Base-by-base conservation (phyloP, 2,329 filamentous ascomycete species). In the Trichophyton equinum region DNA sequence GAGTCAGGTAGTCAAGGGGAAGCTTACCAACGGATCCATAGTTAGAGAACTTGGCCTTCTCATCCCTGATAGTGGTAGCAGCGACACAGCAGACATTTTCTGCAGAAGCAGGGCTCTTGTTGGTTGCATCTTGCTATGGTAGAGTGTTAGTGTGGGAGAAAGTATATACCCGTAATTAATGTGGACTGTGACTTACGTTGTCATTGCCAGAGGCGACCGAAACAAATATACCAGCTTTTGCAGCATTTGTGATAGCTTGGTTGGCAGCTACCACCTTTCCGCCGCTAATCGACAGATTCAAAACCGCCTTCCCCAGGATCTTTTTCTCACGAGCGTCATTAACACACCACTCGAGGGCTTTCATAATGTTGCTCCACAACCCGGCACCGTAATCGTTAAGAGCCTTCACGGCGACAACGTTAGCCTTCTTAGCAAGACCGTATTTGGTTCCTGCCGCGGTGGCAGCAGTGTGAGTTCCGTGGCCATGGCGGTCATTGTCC, bases 351-450 rank as follows among this genome's bases (percentile, higher is more conserved):
- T 72, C 67, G 67, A 82, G 79, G 15, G 78, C 81, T 22, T 74
- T 69, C 63, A 83, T 75, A 63, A 79, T 78, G 65, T 75, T 73
- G 27, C 73, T 71, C 57, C 72, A 73, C n/a, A 72, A 75, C 33
- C 79, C 79, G 49, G 72, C 72, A 51, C 77, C 77, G 8, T 76
- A 67, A 27, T 71, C 72, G 56, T 75, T 75, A 20, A 80, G 73
- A 63, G 72, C 78, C 69, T 81, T 81, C 61, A 84, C 77, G 56
- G 78, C 78, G 38, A 75, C 65, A 18, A 76, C 61, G 22, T 64
- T 70, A 36, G 73, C 68, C 61, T 70, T 69, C 65, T 74, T 74
- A 25, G 73, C 69, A 60, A 76, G 65, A 59, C 73, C 74, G 58
- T 69, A 74, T 5, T 65, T 69, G 30, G 64, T 67, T n/a, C 68